Evolutionary conservation across 2,329 filamentous ascomycete species (phyloP).

Genomic region (Diaporthe citrichinensis): DNA sequence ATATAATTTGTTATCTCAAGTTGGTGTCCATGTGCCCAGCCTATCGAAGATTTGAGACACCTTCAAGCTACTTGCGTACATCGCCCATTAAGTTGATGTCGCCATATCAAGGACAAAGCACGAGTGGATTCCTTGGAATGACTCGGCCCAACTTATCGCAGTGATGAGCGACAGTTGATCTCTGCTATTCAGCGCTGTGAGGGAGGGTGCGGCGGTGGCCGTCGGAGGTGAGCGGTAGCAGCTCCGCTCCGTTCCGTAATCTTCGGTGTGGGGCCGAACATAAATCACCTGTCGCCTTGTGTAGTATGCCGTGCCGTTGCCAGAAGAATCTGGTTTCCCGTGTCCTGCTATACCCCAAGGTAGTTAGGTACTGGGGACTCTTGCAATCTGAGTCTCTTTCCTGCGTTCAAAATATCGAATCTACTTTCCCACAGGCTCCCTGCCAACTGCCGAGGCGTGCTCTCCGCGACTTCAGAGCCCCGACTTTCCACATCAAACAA

Average conservation of each 20-base stretch:
- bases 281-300: not conserved
- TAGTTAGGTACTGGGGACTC: not conserved
- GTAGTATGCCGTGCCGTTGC: not conserved
- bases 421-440: not conserved
- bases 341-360: not conserved
- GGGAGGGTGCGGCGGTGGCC: not conserved
- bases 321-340: not conserved
- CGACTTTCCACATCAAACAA: not conserved
- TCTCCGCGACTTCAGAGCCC: not conserved
- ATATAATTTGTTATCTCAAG: not conserved
- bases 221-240: constrained; percentile 1
- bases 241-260: not conserved
- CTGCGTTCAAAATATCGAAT: not conserved
- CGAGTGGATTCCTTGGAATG: not conserved
- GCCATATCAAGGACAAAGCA: not conserved
- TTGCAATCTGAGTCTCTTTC: not conserved
- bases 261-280: not conserved
- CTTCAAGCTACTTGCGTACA: not conserved
- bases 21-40: not conserved
- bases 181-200: not conserved
- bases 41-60: not conserved
- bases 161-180: not conserved
- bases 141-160: not conserved
- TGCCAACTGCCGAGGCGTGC: not conserved
- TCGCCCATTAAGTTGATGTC: not conserved